Evolutionary conservation across 768 basidiomycete genomes (phyloP).

Genomic region (Butyriboletus loyo): DNA sequence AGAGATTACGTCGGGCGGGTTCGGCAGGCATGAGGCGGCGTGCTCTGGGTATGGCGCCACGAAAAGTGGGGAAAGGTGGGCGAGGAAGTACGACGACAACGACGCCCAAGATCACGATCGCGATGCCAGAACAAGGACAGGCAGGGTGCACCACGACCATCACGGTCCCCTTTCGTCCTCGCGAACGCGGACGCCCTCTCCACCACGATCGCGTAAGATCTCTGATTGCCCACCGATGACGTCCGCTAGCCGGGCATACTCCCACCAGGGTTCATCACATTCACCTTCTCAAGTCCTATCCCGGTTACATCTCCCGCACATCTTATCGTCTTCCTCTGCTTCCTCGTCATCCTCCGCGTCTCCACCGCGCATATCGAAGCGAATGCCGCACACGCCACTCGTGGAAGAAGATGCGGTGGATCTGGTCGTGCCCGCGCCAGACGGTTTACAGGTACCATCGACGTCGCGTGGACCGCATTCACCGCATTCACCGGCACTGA

Average conservation of each 20-base stretch:
- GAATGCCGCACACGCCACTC: slow-evolving; percentile 17
- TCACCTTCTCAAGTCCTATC: slow-evolving; percentile 2
- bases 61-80: slow-evolving; percentile 7
- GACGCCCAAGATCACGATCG: slow-evolving; percentile 1
- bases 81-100: slow-evolving; percentile 8
- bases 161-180: neutral
- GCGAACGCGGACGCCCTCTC: slow-evolving; percentile 4
- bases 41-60: slow-evolving; percentile 28
- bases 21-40: neutral
- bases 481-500: slow-evolving; percentile 18
- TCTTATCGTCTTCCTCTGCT: neutral
- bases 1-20: slow-evolving; percentile 18
- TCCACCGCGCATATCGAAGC: slow-evolving; percentile 4
- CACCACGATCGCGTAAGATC: slow-evolving; percentile 1
- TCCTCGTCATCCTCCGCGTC: neutral
- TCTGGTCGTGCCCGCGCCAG: slow-evolving; percentile 53
- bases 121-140: slow-evolving; percentile 16
- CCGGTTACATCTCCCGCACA: slow-evolving; percentile 10
- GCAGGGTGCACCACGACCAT: neutral
- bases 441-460: slow-evolving; percentile 16
- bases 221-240: slow-evolving; percentile 10
- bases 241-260: slow-evolving; percentile 6
- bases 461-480: slow-evolving; percentile 12
- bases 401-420: slow-evolving; percentile 75
- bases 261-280: slow-evolving; percentile 1